Conservation (phyloP, 164 flowering plant species). For the Vitis amurensis region DNA sequence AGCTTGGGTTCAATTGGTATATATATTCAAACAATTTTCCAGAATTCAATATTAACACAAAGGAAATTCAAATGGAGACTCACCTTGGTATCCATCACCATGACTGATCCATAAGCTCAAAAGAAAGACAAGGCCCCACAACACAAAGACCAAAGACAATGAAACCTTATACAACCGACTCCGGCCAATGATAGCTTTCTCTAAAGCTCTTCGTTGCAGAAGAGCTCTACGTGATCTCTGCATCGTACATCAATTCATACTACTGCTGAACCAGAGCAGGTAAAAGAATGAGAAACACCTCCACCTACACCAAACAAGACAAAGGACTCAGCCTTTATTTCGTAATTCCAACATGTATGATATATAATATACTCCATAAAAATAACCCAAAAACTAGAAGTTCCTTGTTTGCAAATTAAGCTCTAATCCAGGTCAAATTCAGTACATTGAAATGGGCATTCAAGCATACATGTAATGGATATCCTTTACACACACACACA, state of each 20-base stretch:
- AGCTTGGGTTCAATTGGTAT: too few relatives aligned
- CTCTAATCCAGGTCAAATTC: not conserved
- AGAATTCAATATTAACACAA: not conserved
- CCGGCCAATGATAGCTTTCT: constrained; percentile 38
- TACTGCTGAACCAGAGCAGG: not conserved
- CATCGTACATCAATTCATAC: constrained; percentile 78
- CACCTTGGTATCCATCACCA: constrained; percentile 61
- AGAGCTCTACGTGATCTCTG: constrained; percentile 92
- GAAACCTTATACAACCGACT: constrained; percentile 58
- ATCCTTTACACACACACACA: not conserved
- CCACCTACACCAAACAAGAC: constrained; percentile 2
- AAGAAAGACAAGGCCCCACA: constrained; percentile 78
- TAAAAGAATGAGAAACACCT: not conserved
- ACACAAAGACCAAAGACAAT: constrained; percentile 53
- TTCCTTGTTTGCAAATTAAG: constrained; percentile 6
- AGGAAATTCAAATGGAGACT: not conserved
- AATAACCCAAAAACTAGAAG: not conserved
- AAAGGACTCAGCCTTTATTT: not conserved
- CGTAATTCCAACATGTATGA: not conserved
- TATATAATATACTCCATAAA: not conserved
- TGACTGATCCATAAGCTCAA: constrained; percentile 67
- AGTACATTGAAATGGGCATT: not conserved
- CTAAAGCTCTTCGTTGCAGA: constrained; percentile 74
- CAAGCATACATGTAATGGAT: not conserved
- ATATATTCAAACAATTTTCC: too few relatives aligned